Conservation (phyloP, 2,329 filamentous ascomycete genomes). For the Botrytis squamosa region DNA sequence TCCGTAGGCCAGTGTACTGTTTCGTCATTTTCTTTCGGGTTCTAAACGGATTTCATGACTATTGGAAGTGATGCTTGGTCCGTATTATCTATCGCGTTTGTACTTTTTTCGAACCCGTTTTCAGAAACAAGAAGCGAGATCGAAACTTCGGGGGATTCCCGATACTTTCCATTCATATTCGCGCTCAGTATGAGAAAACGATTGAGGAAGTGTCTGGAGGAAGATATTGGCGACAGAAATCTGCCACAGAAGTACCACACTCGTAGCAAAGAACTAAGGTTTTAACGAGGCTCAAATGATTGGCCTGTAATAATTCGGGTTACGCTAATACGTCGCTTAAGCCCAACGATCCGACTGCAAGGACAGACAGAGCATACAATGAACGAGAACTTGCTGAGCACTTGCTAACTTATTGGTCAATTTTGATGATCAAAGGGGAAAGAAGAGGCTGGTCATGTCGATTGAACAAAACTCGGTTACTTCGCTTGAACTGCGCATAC, state of each 20-base stretch:
- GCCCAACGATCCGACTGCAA: neutral
- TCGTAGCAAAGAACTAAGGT: neutral
- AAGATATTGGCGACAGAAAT: neutral
- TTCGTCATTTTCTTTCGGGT: too few relatives aligned
- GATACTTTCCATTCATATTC: neutral
- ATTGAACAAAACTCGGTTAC: neutral
- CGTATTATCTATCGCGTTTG: too few relatives aligned
- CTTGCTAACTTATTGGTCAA: neutral
- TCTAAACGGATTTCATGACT: too few relatives aligned
- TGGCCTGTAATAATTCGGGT: neutral
- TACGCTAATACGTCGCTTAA: neutral
- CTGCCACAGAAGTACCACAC: neutral
- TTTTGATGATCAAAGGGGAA: neutral
- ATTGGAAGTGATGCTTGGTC: too few relatives aligned
- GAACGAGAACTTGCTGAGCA: neutral
- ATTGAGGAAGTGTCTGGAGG: neutral
- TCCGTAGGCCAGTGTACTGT: too few relatives aligned
- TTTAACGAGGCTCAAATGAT: neutral
- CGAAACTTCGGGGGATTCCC: neutral
- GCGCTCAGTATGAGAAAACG: neutral
- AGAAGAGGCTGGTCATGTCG: too few relatives aligned
- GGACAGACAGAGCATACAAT: neutral
- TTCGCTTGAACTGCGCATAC: too few relatives aligned
- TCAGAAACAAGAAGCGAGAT: neutral
- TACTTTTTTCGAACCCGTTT: too few relatives aligned